Conservation (phyloP, 331 rosid genomes). For the Pyrus hybrid region DNA sequence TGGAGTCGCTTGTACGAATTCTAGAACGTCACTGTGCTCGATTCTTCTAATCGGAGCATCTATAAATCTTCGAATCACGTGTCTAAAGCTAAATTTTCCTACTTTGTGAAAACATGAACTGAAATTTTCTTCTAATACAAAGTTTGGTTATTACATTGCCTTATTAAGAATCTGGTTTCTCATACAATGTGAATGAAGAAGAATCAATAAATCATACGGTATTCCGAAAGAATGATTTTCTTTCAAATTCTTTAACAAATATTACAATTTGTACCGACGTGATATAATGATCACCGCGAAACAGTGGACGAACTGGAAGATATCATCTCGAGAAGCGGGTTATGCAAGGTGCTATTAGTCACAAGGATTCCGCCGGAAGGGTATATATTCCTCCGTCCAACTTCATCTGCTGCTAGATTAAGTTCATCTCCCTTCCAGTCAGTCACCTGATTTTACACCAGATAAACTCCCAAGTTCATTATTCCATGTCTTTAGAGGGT, state of each 20-base stretch:
- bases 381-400: constrained; percentile 49
- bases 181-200: neutral
- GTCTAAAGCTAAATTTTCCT: too few relatives aligned
- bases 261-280: neutral
- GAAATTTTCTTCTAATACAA: too few relatives aligned
- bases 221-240: neutral
- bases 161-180: neutral
- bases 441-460: constrained; percentile 47
- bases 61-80: too few relatives aligned
- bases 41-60: too few relatives aligned
- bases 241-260: neutral
- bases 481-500: neutral
- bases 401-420: constrained; percentile 70
- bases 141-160: neutral
- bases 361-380: constrained; percentile 74
- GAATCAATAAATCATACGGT: neutral
- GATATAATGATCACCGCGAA: constrained; percentile 14
- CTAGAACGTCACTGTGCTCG: too few relatives aligned
- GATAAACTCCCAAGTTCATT: neutral
- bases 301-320: constrained; percentile 27
- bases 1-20: too few relatives aligned
- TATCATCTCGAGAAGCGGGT: constrained; percentile 42
- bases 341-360: constrained; percentile 52
- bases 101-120: too few relatives aligned
- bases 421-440: constrained; percentile 72